Percentiles rank a stretch among this genome's conserved stretches.
phyloP scores from a whole-genome alignment of 345 rosid genomes.

The Rhodamnia argentea region DNA sequence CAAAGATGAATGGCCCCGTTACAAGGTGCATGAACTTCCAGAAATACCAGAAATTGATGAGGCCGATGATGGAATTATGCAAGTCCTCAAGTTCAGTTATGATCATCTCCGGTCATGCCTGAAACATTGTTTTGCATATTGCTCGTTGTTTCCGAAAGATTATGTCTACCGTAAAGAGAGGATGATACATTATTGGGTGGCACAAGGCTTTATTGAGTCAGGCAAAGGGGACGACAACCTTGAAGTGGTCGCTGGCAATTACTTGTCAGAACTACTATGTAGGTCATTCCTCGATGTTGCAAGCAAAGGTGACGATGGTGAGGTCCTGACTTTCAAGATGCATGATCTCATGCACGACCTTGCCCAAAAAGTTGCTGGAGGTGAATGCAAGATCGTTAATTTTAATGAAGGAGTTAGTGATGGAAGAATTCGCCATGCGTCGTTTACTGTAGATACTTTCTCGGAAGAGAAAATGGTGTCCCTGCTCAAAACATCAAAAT shows the following conservation, averaged over 20 bases:
- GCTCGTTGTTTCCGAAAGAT: not conserved
- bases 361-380: not conserved
- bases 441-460: fast-evolving
- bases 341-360: too few species aligned
- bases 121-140: not conserved
- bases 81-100: not conserved
- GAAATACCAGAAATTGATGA: not conserved
- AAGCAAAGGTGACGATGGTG: too few species aligned
- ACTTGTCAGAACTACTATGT: not conserved
- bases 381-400: too few species aligned
- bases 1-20: not conserved
- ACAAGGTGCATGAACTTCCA: not conserved
- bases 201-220: not conserved
- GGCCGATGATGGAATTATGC: not conserved
- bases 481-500: not conserved
- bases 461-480: not conserved
- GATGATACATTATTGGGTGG: not conserved
- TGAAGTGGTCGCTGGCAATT: not conserved
- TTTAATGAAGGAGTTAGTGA: too few species aligned
- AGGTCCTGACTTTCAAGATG: too few species aligned
- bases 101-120: not conserved
- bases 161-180: not conserved
- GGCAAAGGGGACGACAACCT: not conserved
- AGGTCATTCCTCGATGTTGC: too few species aligned
- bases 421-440: not conserved